These are phyloP conservation scores for Trichosporon faecale DNA, from an alignment of 1,284 basidiomycete genomes.

Conservation along the genomic window DNA sequence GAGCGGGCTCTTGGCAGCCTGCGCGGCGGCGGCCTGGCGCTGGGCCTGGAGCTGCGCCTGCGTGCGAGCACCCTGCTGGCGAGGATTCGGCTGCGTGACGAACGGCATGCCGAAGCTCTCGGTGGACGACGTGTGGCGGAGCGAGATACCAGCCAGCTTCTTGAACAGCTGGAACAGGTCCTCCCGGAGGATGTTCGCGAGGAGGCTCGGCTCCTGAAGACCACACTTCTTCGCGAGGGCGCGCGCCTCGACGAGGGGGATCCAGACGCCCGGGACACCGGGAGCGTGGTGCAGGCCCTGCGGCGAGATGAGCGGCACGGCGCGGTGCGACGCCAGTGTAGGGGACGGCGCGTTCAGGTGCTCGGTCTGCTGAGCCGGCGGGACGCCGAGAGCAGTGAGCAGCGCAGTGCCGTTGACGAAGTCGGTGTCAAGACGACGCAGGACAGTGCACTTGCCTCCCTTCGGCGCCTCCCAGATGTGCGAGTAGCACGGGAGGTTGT, in stretches of 20 bases:
- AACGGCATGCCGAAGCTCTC: slow-evolving; percentile 38
- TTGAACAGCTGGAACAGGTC: slow-evolving; percentile 45
- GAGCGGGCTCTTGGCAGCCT: slow-evolving; percentile 33
- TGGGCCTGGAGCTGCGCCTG: not conserved
- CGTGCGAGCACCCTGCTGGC: slow-evolving; percentile 25
- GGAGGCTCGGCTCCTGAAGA: slow-evolving; percentile 24
- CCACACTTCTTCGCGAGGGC: slow-evolving; percentile 34
- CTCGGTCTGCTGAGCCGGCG: slow-evolving; percentile 30
- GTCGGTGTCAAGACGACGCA: slow-evolving; percentile 45
- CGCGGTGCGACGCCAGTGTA: slow-evolving; percentile 29
- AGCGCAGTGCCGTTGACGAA: slow-evolving; percentile 48
- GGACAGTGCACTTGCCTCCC: slow-evolving; percentile 31
- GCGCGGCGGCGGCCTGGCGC: slow-evolving; percentile 1
- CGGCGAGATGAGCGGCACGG: slow-evolving; percentile 28
- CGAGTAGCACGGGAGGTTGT: slow-evolving; percentile 47
- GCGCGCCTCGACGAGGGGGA: slow-evolving; percentile 37
- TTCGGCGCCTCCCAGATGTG: slow-evolving; percentile 32
- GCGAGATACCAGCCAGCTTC: slow-evolving; percentile 37
- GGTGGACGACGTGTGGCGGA: slow-evolving; percentile 34
- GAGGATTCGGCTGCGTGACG: slow-evolving; percentile 23
- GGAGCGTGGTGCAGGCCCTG: slow-evolving; percentile 31
- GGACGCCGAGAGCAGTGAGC: slow-evolving; percentile 38
- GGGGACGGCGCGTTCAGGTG: slow-evolving; percentile 33
- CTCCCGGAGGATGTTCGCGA: slow-evolving; percentile 37
- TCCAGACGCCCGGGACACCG: slow-evolving; percentile 45